Conservation (phyloP, 441 rosid species). For the Erysimum pusillum region DNA sequence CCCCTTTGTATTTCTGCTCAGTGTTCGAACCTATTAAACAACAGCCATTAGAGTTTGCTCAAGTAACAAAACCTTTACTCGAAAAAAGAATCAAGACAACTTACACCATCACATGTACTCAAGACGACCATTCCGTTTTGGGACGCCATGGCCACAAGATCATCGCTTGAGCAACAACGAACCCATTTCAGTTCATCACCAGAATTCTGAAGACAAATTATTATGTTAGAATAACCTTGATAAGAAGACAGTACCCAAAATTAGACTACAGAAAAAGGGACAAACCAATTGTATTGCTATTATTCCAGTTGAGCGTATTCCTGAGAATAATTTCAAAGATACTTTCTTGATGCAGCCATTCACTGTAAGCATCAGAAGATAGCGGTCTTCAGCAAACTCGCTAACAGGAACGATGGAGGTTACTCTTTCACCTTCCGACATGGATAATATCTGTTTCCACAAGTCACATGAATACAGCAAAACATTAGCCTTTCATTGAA, state of each 20-base stretch:
- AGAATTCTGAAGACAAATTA: constrained; percentile 68
- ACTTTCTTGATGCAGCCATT: constrained; percentile 98
- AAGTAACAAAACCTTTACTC: constrained; percentile 13
- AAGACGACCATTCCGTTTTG: constrained; percentile 94
- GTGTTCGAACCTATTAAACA: constrained; percentile 78
- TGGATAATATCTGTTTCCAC: constrained; percentile 74
- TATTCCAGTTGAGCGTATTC: constrained; percentile 96
- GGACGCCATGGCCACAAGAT: constrained; percentile 97
- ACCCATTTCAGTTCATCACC: constrained; percentile 98
- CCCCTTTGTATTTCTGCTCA: constrained; percentile 89
- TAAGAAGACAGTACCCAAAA: constrained; percentile 10
- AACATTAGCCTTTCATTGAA: constrained; percentile 34
- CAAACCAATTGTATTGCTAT: constrained; percentile 96
- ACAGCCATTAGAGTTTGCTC: constrained; percentile 30
- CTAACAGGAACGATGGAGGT: constrained; percentile 93
- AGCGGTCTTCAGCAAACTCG: constrained; percentile 83
- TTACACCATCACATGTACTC: constrained; percentile 81
- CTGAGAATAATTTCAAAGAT: constrained; percentile 76
- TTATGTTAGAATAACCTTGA: constrained; percentile 19
- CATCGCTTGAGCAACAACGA: constrained; percentile 87
- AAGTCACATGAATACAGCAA: constrained; percentile 33
- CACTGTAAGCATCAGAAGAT: constrained; percentile 91
- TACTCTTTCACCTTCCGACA: constrained; percentile 93
- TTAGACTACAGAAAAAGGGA: constrained; percentile 24
- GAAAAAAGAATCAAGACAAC: constrained; percentile 38